Base-by-base conservation (phyloP, 1,139 yeast genomes). In the Hansenula lynferdii region DNA sequence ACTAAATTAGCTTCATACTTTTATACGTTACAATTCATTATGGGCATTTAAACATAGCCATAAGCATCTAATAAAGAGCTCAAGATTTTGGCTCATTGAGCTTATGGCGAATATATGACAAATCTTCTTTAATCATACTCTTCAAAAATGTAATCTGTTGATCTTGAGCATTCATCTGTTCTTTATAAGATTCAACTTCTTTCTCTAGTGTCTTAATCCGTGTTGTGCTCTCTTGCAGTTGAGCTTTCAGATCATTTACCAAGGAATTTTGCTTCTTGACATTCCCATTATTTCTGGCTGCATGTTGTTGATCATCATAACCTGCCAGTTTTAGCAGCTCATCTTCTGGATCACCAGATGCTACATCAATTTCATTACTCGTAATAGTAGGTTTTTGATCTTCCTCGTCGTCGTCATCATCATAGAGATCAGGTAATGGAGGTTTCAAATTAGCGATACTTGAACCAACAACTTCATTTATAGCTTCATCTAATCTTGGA, bases 81-180 rank as follows among this genome's bases (percentile, higher is more conserved):
- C 28, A 14, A 10, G 30, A 16, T 17, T 19, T 21, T 9, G 37
- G 35, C 10, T 46, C 44, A 26, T 38, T 41, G 8, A 51, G 37
- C 35, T 41, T 49, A 28, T 44, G 39, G n/a, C 51, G 32, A 3
- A 51, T 45, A 33, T 42, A 48, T 2, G 50, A 42, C 11, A 51
- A 24, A 26, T 51, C 54, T 21, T 51, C 53, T 19, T 47, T 47
- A 8, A 51, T 27, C 51, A 50, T 44, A n/a, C 47, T 38, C 28
- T 50, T 50, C 35, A 51, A 37, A 34, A 50, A 51, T 1, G 35
- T n/a, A 14, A 50, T 45, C 31, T 51, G 54, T 15, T 41, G 37
- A 30, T 50, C 51, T 32, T 48, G 48, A 10, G 39, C 42, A 8
- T 5, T 5, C 17, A 35, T 33, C 1, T 37, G 37, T 15, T 43